Base-by-base conservation (phyloP, 306 rosid genomes). In the Dalbergia cultrata region DNA sequence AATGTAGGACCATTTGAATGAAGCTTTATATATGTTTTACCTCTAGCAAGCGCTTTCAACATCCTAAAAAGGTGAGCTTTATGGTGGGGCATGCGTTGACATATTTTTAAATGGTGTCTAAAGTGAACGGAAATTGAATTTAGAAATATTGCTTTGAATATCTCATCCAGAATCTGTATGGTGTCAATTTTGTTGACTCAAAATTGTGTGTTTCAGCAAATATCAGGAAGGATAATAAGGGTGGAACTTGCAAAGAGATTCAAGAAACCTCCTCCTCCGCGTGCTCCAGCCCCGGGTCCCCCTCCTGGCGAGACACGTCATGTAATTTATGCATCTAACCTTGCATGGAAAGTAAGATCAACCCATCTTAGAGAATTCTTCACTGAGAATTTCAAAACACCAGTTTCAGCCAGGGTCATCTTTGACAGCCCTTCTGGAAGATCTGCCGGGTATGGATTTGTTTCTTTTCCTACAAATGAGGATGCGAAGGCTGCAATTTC, bases 381-480 rank as follows among this genome's bases (percentile, higher is more conserved):
- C 70, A 64, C 96, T 9, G 85, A 86, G 75, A 89, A 85, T 86
- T 93, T 87, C 69, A 95, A 90, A 47, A 76, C 89, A 50, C 98
- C 99, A 57, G 90, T 60, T 84, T 86, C 98, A 37, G 91, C 94
- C 58, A 90, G 96, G 80, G 92, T 95, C 82, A 97, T 95, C 84
- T 91, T 93, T 57, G 93, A 90, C 26, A 86, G 81, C 19, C 87
- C 91, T 79, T 31, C 78, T 41, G 94, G 96, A 74, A 92, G 78
- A 78, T 87, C 97, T 75, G 79, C 90, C 37, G 97, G 99, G 22
- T 92, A 91, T 80, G 99, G 95, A 56, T 95, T 91, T 84, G 92
- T 91, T 80, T 91, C 95, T 86, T 95, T 90, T 71, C 74, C 70
- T 47, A 91, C 94, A 13, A 73, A 63, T 79, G 97, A 95, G 82